Conservation (phyloP, 2,329 filamentous ascomycete genomes). For the Exophiala alcalophila region DNA sequence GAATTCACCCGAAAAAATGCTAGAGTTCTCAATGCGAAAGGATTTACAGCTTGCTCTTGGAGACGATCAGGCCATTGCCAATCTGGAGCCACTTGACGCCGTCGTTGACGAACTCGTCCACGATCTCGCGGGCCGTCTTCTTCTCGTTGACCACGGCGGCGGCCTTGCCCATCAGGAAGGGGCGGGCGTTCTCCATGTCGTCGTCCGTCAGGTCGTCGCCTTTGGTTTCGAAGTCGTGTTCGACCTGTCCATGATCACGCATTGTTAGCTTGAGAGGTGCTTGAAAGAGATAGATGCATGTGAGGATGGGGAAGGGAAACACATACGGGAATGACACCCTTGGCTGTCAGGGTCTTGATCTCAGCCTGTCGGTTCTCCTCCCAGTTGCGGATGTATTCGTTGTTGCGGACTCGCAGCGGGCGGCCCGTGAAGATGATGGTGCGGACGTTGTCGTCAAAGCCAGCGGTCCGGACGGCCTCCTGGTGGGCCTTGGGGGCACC, state of each 20-base stretch:
- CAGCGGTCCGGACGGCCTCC: slow-evolving; percentile 85
- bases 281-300: background rate
- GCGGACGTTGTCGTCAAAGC: slow-evolving; percentile 92
- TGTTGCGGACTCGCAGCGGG: slow-evolving; percentile 87
- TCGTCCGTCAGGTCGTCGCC: slow-evolving; percentile 73
- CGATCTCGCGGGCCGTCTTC: slow-evolving; percentile 84
- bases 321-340: slow-evolving; percentile 77
- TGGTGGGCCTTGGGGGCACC: slow-evolving; percentile 92
- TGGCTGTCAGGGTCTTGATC: slow-evolving; percentile 85
- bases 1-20: too few species aligned
- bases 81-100: slow-evolving; percentile 68
- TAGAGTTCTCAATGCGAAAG: too few species aligned
- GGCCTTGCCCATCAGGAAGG: slow-evolving; percentile 95
- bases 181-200: slow-evolving; percentile 83
- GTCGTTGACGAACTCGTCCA: slow-evolving; percentile 89
- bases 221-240: slow-evolving; percentile 87
- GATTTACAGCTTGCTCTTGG: slow-evolving; percentile 62
- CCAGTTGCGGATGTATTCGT: slow-evolving; percentile 94
- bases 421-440: slow-evolving; percentile 99
- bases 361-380: slow-evolving; percentile 85
- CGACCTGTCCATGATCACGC: slow-evolving; percentile 46
- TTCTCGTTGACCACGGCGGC: slow-evolving; percentile 90
- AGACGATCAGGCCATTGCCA: slow-evolving; percentile 62
- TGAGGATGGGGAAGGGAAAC: background rate
- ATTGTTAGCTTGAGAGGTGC: background rate